Evolutionary conservation across 2,329 filamentous ascomycete genomes (phyloP).

Genomic region (Ophiostoma angusticollis): DNA sequence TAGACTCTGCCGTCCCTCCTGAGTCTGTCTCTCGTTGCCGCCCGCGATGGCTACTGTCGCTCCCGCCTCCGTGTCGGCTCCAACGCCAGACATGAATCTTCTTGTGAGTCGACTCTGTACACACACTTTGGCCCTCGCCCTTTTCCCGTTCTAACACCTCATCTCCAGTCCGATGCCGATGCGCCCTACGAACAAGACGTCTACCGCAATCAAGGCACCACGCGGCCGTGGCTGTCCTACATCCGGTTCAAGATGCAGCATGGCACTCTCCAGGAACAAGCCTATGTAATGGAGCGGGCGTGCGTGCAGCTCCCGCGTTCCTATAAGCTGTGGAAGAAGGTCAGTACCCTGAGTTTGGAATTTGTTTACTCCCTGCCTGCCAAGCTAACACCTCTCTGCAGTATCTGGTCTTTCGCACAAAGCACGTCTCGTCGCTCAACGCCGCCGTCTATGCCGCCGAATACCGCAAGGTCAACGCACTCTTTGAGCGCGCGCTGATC

Average conservation of each 20-base stretch:
- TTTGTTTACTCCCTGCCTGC: background rate
- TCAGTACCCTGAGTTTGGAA: constrained; percentile 23
- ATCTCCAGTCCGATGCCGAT: constrained; percentile 56
- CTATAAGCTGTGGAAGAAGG: constrained; percentile 97
- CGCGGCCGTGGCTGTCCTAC: constrained; percentile 93
- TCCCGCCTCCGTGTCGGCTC: background rate
- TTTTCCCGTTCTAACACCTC: constrained; percentile 16
- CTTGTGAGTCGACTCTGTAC: too few relatives aligned
- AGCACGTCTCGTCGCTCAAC: constrained; percentile 72
- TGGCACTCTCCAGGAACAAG: constrained; percentile 75
- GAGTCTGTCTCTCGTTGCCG: constrained; percentile 2
- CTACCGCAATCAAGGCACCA: constrained; percentile 67
- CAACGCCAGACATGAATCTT: constrained; percentile 9
- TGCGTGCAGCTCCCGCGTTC: constrained; percentile 82
- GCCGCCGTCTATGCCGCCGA: constrained; percentile 66
- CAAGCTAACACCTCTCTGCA: constrained; percentile 21
- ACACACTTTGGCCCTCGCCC: too few relatives aligned
- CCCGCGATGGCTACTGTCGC: background rate
- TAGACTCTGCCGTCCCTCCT: constrained; percentile 4
- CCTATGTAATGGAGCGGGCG: constrained; percentile 77
- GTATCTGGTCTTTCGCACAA: constrained; percentile 77
- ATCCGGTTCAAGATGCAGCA: constrained; percentile 82
- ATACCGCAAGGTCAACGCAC: constrained; percentile 83
- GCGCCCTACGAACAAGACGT: constrained; percentile 95
- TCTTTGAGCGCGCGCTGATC: constrained; percentile 86